phyloP scores from a whole-genome alignment of 192 early-diverging fungal genomes.

The Backusella morwellensis region DNA sequence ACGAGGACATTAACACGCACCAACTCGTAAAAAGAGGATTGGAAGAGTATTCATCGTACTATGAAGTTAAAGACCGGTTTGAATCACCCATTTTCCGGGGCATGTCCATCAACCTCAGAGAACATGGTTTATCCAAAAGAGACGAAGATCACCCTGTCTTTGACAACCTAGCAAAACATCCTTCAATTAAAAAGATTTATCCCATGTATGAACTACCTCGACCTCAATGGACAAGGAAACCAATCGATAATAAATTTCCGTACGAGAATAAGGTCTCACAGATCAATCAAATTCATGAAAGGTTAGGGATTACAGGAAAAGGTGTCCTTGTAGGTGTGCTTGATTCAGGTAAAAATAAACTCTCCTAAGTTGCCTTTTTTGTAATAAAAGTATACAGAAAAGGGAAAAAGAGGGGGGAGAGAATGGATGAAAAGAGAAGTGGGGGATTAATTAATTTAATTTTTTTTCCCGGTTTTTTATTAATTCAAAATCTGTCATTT shows the following conservation, averaged over 20 bases:
- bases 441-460: background rate
- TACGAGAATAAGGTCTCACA: constrained; percentile 42
- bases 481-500: background rate
- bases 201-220: constrained; percentile 19
- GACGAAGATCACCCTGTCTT: background rate
- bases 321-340: constrained; percentile 63
- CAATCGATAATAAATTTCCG: constrained; percentile 7
- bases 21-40: background rate
- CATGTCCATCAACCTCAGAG: constrained; percentile 7
- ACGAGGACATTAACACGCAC: background rate
- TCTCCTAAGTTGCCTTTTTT: background rate
- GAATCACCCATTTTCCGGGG: constrained; percentile 4
- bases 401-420: background rate
- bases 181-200: constrained; percentile 23
- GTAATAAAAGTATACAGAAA: background rate
- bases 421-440: background rate
- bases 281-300: constrained; percentile 44
- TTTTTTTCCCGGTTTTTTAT: background rate
- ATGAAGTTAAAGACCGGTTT: constrained; percentile 12
- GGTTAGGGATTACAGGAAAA: constrained; percentile 53
- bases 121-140: background rate
- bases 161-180: background rate
- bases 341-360: constrained; percentile 48
- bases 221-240: background rate
- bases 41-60: background rate